Evolutionary conservation across 2,329 filamentous ascomycete species (phyloP).

Genomic region (Colletotrichum falcatum): DNA sequence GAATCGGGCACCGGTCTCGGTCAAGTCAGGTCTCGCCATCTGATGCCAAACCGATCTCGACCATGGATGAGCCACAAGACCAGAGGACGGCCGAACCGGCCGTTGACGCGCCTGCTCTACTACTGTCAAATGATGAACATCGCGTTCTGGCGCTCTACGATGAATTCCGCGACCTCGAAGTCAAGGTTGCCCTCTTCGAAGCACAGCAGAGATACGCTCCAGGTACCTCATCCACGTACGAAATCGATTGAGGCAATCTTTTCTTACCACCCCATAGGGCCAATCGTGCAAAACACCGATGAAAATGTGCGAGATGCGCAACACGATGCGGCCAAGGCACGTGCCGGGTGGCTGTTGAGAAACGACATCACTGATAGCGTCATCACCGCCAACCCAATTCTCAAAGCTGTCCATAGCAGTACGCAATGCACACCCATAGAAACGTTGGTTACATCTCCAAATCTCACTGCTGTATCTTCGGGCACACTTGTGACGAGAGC

Average conservation of each 20-base stretch:
- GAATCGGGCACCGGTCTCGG: constrained; percentile 12
- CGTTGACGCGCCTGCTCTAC: constrained; percentile 56
- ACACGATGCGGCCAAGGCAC: constrained; percentile 75
- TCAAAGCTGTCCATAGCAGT: constrained; percentile 81
- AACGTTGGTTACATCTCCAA: constrained; percentile 60
- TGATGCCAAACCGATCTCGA: constrained; percentile 19
- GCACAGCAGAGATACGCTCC: constrained; percentile 56
- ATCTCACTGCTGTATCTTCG: neutral
- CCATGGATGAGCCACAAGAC: constrained; percentile 45
- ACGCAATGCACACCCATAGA: constrained; percentile 74
- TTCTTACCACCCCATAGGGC: constrained; percentile 20
- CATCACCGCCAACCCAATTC: constrained; percentile 78
- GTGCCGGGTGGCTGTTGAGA: constrained; percentile 76
- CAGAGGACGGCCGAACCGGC: constrained; percentile 40
- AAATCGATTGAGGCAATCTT: neutral
- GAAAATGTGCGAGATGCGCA: constrained; percentile 65
- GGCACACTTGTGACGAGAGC: neutral
- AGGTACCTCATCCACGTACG: constrained; percentile 46
- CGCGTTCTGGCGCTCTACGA: constrained; percentile 78
- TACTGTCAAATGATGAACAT: constrained; percentile 75
- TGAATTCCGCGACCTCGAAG: constrained; percentile 75
- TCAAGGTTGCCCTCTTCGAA: constrained; percentile 77
- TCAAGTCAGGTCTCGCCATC: neutral
- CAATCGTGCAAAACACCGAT: constrained; percentile 8
- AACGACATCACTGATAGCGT: constrained; percentile 77